Evolutionary conservation across 768 basidiomycete species (phyloP), one percentile per base, ranked within the genome.

Genomic region (Naganishia friedmannii): DNA sequence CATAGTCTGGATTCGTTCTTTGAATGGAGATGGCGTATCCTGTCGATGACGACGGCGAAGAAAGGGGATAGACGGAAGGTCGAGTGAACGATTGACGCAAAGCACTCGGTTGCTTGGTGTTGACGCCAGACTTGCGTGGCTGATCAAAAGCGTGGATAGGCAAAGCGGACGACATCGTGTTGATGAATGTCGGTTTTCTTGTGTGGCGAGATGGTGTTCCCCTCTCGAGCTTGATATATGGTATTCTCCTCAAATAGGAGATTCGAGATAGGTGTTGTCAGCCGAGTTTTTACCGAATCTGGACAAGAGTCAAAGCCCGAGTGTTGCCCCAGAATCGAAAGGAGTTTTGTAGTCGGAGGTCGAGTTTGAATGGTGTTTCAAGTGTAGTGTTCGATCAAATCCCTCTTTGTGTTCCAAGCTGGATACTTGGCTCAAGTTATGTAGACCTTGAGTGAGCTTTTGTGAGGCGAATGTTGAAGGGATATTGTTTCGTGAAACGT

Each of bases 1-100:
- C 58, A 26, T 63, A 26, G 42, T 63, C 60, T 42, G 60, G n/a
- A n/a, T 26, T 63, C 9, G 13, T 63, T 34, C 29, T 23, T n/a
- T 63, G 60, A 19, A 63, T 63, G 12, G 37, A 45, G 60, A 63
- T 63, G 60, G 60, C 60, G 39, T 63, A 63, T 42, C 60, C 60
- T 7, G 60, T 63, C 8, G 60, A 63, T 13, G 60, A 63, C 0
- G 31, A 34, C n/a, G 45, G 56, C 15, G 68, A 53, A 1, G 57
- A 69, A 5, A 69, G 8, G 26, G 68, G 68, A 54, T 60, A 69
- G 57, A 69, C 53, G 26, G 68, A 69, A 46, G 68, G 68, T 51
- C 68, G 68, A 51, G 56, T 51, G 42, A 45, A 63, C 12, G 60
- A 63, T 29, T 63, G 60, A 2, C 60, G 60, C 29, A 63, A 46